These are phyloP conservation scores for Paraphoma sp. DNA, from an alignment of 2,329 filamentous ascomycete genomes.

Conservation along the genomic window DNA sequence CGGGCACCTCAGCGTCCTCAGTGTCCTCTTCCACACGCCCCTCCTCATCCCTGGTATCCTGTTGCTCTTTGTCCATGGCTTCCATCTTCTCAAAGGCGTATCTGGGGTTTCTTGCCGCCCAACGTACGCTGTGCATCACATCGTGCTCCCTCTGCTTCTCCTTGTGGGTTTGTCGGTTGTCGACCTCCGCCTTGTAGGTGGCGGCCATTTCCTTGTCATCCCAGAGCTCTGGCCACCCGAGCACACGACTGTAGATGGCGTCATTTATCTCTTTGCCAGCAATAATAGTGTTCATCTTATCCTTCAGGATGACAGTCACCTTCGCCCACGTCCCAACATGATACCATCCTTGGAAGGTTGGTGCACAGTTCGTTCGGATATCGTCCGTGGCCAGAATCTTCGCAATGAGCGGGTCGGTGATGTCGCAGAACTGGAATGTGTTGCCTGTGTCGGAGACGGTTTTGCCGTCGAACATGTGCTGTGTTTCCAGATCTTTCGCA, in stretches of 20 bases:
- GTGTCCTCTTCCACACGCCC: constrained; percentile 13
- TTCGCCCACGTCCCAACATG: constrained; percentile 82
- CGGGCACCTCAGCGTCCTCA: constrained; percentile 29
- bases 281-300: constrained; percentile 68
- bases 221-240: constrained; percentile 42
- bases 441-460: constrained; percentile 80
- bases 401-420: constrained; percentile 78
- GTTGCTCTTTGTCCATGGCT: constrained; percentile 7
- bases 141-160: constrained; percentile 37
- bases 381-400: constrained; percentile 69
- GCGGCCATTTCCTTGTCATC: constrained; percentile 39
- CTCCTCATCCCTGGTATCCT: neutral
- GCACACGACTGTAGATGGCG: constrained; percentile 37
- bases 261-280: constrained; percentile 41
- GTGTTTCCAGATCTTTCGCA: constrained; percentile 28
- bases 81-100: constrained; percentile 44
- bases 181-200: constrained; percentile 37
- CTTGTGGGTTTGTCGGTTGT: constrained; percentile 26
- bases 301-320: constrained; percentile 84
- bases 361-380: constrained; percentile 53
- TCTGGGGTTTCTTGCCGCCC: constrained; percentile 40
- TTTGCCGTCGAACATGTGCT: constrained; percentile 83
- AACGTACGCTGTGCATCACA: constrained; percentile 41
- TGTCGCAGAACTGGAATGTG: constrained; percentile 93
- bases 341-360: constrained; percentile 77